Evolutionary conservation across 2,329 filamentous ascomycete species (phyloP), one percentile per base, ranked within the genome.

Genomic region (Akanthomyces muscarius): DNA sequence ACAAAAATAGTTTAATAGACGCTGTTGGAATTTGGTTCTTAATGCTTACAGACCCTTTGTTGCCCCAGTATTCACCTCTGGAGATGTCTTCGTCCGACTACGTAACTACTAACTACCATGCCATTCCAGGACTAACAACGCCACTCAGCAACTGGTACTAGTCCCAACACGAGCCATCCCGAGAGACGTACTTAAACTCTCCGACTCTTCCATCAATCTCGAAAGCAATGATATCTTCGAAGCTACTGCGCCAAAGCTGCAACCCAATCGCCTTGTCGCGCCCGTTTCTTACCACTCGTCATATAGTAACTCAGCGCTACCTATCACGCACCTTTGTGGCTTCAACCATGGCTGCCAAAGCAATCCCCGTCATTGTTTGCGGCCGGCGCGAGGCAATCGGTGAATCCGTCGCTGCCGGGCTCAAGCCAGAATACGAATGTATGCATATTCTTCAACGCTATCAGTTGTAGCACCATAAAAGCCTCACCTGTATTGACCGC

Each of bases 291-390:
- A 16, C 14, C 36, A 4, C 7, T 30, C 14, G n/a, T 33, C 23
- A 23, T 23, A 41, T 21, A 4, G 4, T 44, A 14, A 8, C 16
- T 18, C 10, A 5, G 3, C 28, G 21, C 16, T 8, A 42, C 45
- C 6, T 13, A 18, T 48, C 33, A 8, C 62, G 38, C 38, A n/a
- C 21, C 30, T 47, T 51, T 41, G 23, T 28, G 50, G 55, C 41
- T 11, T 54, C 36, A 21, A 5, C 52, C 33, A 64, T 64, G 63
- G 38, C 51, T 6, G 23, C 47, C 51, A 55, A 42, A 44, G 23
- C 57, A 6, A 57, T 58, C 44, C 63, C 63, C 10, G 52, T 64
- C 6, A 56, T 64, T 36, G 58, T 64, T 36, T 64, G 63, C 33
- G 63, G 63, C 33, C 25, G 57, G 14, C 57, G 58, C 10, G 57